A percentile compares a stretch with the other conserved stretches of the same genome.
Conservation (phyloP, 345 rosid genomes). For the Euphorbia peplus region DNA sequence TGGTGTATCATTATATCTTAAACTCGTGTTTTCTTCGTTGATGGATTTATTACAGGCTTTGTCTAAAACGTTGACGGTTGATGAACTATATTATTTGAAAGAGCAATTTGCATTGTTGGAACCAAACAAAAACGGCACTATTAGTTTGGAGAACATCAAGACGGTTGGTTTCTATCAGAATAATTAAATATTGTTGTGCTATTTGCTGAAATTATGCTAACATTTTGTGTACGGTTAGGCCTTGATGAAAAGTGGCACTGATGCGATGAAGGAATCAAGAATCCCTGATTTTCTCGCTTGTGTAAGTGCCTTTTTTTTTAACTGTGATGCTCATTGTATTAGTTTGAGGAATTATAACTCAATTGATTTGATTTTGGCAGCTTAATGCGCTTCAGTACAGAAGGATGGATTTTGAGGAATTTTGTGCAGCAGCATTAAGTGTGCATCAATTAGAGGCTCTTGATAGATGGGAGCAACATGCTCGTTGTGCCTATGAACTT, state of each 20-base stretch:
- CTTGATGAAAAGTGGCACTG: constrained; percentile 79
- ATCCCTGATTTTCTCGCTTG: constrained; percentile 82
- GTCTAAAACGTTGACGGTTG: constrained; percentile 69
- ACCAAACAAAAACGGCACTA: constrained; percentile 65
- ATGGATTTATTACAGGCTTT: constrained; percentile 57
- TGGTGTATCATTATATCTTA: neutral
- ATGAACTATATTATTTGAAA: constrained; percentile 68
- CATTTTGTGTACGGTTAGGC: constrained; percentile 47
- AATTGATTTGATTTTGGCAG: constrained; percentile 39
- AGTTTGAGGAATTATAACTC: too few relatives aligned
- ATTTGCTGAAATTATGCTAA: constrained; percentile 14
- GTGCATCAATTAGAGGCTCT: constrained; percentile 92
- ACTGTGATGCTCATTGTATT: neutral
- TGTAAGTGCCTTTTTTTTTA: constrained; percentile 46
- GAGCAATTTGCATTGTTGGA: constrained; percentile 71
- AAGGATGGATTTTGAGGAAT: constrained; percentile 93
- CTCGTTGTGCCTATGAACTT: constrained; percentile 81
- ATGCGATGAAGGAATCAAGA: constrained; percentile 89
- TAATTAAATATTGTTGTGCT: neutral
- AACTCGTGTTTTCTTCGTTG: neutral
- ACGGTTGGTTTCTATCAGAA: constrained; percentile 38
- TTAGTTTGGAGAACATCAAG: constrained; percentile 67
- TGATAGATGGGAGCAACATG: constrained; percentile 91
- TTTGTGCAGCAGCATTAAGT: constrained; percentile 88
- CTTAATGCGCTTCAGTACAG: constrained; percentile 81